Percentiles rank a stretch among this genome's conserved stretches.
These are phyloP conservation scores for Dipodascus geniculatus DNA, from an alignment of 805 yeast species.

Conservation along the genomic window DNA sequence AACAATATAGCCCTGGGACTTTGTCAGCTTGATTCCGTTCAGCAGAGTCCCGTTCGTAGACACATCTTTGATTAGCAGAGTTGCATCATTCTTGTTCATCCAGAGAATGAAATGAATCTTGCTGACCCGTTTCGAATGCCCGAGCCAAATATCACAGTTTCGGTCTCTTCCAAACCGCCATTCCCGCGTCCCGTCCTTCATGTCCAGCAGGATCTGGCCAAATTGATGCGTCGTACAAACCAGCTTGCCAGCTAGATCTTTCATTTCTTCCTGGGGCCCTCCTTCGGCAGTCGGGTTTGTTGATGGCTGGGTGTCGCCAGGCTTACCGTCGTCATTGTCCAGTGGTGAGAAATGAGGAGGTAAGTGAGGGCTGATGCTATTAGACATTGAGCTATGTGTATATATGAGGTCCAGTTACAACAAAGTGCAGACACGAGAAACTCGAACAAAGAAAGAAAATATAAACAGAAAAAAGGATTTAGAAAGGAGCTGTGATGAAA, in stretches of 20 bases:
- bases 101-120: conserved; percentile 65
- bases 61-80: conserved; percentile 52
- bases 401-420: too few relatives aligned
- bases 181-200: conserved; percentile 18
- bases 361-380: not conserved
- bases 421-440: too few relatives aligned
- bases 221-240: not conserved
- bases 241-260: conserved; percentile 11
- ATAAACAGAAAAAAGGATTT: not conserved
- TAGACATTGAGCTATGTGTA: not conserved
- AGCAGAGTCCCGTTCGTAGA: conserved; percentile 92
- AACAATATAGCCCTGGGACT: conserved; percentile 66
- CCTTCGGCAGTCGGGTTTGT: conserved; percentile 16
- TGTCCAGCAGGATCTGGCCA: not conserved
- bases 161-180: conserved; percentile 73
- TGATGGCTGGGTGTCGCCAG: conserved; percentile 17
- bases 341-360: not conserved
- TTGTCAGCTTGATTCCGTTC: conserved; percentile 61
- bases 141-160: conserved; percentile 52
- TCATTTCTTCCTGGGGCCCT: conserved; percentile 7
- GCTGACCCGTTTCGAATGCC: conserved; percentile 54
- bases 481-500: not conserved
- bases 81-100: conserved; percentile 39
- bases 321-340: not conserved
- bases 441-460: not conserved